A percentile compares a stretch with the other conserved stretches of the same genome.
Conservation (phyloP, 768 basidiomycete species). For the Trametes villosa region DNA sequence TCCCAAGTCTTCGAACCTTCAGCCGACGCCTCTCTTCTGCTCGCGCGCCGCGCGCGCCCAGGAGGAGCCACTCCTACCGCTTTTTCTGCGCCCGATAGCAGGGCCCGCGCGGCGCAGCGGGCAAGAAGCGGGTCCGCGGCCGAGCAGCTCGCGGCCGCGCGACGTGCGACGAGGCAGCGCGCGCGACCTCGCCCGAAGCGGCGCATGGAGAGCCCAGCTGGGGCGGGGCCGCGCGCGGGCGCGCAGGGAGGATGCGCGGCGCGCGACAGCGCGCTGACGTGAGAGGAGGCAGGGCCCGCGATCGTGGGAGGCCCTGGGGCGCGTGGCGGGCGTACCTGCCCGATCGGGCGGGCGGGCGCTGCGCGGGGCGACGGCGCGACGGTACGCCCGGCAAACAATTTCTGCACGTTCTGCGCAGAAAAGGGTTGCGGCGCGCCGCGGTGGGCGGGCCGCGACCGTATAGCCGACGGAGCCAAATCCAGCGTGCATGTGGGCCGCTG, state of each 20-base stretch:
- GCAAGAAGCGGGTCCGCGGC: background rate
- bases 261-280: slow-evolving; percentile 6
- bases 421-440: background rate
- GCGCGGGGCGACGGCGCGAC: too few relatives aligned
- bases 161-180: background rate
- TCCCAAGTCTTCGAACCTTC: background rate
- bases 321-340: slow-evolving; percentile 1
- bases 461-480: slow-evolving; percentile 10
- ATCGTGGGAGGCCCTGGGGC: slow-evolving; percentile 1
- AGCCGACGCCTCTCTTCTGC: background rate
- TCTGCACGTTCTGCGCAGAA: slow-evolving; percentile 6
- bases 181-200: background rate
- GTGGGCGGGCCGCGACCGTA: background rate
- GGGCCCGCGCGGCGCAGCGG: too few relatives aligned
- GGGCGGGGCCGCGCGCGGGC: background rate
- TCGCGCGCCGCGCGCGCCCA: background rate
- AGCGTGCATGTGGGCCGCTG: background rate
- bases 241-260: background rate
- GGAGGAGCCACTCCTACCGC: background rate
- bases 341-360: slow-evolving; percentile 12
- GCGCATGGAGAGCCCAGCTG: background rate
- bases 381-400: background rate
- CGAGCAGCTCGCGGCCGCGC: background rate
- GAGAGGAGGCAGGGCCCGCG: slow-evolving; percentile 12
- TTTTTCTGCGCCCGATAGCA: too few relatives aligned